Percentiles rank a stretch among this genome's conserved stretches.
These are phyloP conservation scores for Malus domestica DNA, from an alignment of 306 rosid genomes.

Conservation along the genomic window ASM211411v1 NC_041803.1:26684001-26684500, in stretches of 20 bases:
- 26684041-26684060: constrained; percentile 55
- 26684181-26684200: neutral
- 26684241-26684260: neutral
- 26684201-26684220: neutral
- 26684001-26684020: constrained; percentile 88
- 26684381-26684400: constrained; percentile 59
- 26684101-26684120: constrained; percentile 1
- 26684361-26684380: neutral
- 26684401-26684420: constrained; percentile 85
- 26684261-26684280: neutral
- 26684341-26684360: neutral
- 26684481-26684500: constrained; percentile 59
- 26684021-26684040: constrained; percentile 44
- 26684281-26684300: neutral
- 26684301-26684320: neutral
- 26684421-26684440: constrained; percentile 93
- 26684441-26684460: constrained; percentile 90
- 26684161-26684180: neutral
- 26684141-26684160: neutral
- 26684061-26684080: constrained; percentile 24
- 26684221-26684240: neutral
- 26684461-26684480: constrained; percentile 83
- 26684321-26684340: neutral
- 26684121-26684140: neutral
- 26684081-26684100: constrained; percentile 9